Evolutionary conservation across 2,329 filamentous ascomycete genomes (phyloP), one percentile per base, ranked within the genome.

Genomic region (Fusarium oligoseptatum): DNA sequence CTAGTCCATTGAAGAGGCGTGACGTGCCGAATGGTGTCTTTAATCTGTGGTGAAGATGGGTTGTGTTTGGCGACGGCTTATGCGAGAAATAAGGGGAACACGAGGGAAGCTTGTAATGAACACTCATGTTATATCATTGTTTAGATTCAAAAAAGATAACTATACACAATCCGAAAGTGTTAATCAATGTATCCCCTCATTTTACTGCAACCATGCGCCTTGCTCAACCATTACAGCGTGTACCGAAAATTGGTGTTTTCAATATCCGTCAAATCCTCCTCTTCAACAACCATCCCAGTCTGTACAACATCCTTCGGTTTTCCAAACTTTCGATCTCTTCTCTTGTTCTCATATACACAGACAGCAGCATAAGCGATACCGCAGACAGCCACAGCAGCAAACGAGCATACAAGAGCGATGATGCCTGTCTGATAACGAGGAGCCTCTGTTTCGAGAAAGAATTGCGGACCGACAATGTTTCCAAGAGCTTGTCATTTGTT

Each of bases 381-480:
- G 0, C 67, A 68, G 0, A 63, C 70, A 0, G 75, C 77, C 70
- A 80, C 78, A 2, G 80, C 48, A 0, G 75, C 73, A n/a, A 82
- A 81, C 0, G 78, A 77, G 11, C 64, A 78, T 8, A 81, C 67
- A 69, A 81, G 78, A 0, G 76, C 68, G 1, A 73, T 68, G 9
- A 82, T 82, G 0, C 80, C 80, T 0, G 81, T 74, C 0, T 67
- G 67, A 27, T 81, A 81, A 3, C 71, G 69, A 0, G 80, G 80
- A 5, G 80, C 77, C 20, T 81, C 80, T 1, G 52, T 66, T 1
- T 74, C 68, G 1, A 74, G 70, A 20, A 81, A 81, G 43, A 81
- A 75, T 17, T 82, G 80, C 0, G 80, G 80, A 0, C 80, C 80
- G 6, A 81, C 66, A 2, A 81, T 82, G 7, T 81, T 81, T 9